Evolutionary conservation across 2,329 filamentous ascomycete species (phyloP).

Genomic region (Exserohilum rostratum): DNA sequence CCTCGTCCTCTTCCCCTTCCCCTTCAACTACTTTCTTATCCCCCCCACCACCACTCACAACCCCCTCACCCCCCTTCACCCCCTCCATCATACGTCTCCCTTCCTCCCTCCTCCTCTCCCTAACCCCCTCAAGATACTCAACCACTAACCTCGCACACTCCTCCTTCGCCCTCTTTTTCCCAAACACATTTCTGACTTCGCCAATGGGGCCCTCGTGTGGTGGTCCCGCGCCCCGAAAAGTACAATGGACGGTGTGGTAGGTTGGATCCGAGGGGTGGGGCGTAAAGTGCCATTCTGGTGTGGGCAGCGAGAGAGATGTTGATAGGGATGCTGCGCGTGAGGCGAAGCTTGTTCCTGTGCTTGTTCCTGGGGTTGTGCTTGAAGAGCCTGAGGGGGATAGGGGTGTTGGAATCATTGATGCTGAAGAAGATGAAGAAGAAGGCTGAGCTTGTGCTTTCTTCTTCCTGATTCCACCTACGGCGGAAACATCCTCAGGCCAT

Average conservation of each 20-base stretch:
- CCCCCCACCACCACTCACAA: neutral
- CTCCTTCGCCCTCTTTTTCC: slow-evolving; percentile 58
- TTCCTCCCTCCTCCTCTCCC: slow-evolving; percentile 23
- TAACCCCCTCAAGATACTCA: slow-evolving; percentile 47
- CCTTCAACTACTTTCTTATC: neutral
- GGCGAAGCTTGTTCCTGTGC: slow-evolving; percentile 14
- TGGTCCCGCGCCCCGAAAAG: slow-evolving; percentile 35
- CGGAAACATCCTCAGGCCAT: slow-evolving; percentile 33
- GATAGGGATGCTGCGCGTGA: slow-evolving; percentile 29
- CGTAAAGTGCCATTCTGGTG: slow-evolving; percentile 28
- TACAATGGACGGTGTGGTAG: slow-evolving; percentile 47
- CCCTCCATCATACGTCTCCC: slow-evolving; percentile 24
- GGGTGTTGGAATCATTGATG: neutral
- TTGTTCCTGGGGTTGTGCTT: too few species aligned
- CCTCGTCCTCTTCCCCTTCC: neutral
- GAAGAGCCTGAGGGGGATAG: too few species aligned
- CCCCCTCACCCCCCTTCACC: slow-evolving; percentile 6
- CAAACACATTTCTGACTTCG: slow-evolving; percentile 51
- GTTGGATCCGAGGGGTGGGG: slow-evolving; percentile 15
- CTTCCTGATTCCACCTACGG: slow-evolving; percentile 41
- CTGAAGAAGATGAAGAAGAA: neutral
- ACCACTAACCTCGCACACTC: slow-evolving; percentile 53
- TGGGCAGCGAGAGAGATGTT: slow-evolving; percentile 24
- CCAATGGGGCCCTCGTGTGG: slow-evolving; percentile 46
- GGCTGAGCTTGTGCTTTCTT: slow-evolving; percentile 20